phyloP scores from a whole-genome alignment of 176 grass and related monocot genomes.

The Carex parvula region DNA sequence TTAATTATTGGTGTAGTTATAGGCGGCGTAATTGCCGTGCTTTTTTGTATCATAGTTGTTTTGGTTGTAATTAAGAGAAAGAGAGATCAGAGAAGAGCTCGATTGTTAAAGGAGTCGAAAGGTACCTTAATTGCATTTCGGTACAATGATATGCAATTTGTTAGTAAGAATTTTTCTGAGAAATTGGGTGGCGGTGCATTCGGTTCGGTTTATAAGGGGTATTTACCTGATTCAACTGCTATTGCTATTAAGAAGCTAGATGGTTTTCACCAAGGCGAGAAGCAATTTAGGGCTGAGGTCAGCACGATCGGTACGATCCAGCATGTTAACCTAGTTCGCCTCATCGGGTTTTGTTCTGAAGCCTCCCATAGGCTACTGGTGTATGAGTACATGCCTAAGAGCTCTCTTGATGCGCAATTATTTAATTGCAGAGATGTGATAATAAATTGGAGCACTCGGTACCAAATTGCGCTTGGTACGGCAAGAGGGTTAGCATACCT shows the following conservation, averaged over 20 bases:
- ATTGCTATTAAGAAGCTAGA: constrained; percentile 79
- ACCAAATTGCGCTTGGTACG: constrained; percentile 69
- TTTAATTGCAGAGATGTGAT: constrained; percentile 38
- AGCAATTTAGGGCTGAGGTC: constrained; percentile 92
- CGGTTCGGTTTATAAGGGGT: constrained; percentile 62
- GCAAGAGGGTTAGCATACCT: constrained; percentile 74
- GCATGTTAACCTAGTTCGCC: constrained; percentile 72
- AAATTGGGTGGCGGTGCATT: constrained; percentile 72
- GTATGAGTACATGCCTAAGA: constrained; percentile 77
- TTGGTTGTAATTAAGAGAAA: constrained; percentile 35
- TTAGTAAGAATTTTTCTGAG: constrained; percentile 64
- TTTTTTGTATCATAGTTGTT: constrained; percentile 19
- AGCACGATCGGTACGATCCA: constrained; percentile 77
- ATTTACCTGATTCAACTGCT: constrained; percentile 50
- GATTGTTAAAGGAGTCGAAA: constrained; percentile 43
- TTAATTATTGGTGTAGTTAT: constrained; percentile 33
- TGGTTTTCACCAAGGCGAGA: constrained; percentile 74
- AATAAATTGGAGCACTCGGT: constrained; percentile 50
- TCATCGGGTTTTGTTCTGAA: constrained; percentile 81
- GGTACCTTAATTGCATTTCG: constrained; percentile 53
- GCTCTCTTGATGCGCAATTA: constrained; percentile 63
- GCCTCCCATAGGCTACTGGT: constrained; percentile 52
- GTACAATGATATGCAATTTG: constrained; percentile 59
- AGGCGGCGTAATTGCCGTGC: constrained; percentile 33
- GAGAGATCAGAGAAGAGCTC: constrained; percentile 35